These are phyloP conservation scores for Strombidium stylifer DNA, from an alignment of 73 alveolate genomes.

Conservation along the genomic window DNA sequence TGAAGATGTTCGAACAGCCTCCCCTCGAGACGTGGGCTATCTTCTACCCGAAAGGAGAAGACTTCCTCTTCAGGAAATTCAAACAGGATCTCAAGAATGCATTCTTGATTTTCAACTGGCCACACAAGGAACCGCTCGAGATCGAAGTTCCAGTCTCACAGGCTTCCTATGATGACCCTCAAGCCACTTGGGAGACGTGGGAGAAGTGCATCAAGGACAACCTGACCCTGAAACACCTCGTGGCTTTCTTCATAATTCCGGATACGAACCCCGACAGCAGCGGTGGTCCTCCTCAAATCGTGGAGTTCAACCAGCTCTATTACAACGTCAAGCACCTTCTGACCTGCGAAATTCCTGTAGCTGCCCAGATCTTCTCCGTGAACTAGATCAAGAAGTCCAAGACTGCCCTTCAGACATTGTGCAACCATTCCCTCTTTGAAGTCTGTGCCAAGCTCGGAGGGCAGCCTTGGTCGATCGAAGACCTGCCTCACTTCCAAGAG, in stretches of 20 bases:
- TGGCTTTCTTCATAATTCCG: neutral
- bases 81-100: neutral
- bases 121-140: neutral
- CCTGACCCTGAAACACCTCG: neutral
- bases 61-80: neutral
- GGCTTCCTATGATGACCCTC: too few species aligned
- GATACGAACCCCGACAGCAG: too few species aligned
- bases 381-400: neutral
- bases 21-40: neutral
- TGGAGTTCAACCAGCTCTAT: neutral
- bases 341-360: neutral
- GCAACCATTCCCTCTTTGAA: neutral
- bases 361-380: neutral
- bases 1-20: slow-evolving; percentile 7
- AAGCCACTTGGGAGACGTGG: neutral
- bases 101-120: neutral
- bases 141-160: neutral
- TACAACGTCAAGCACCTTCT: neutral
- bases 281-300: too few species aligned
- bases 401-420: neutral
- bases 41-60: neutral
- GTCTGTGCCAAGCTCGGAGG: slow-evolving; percentile 16
- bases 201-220: neutral
- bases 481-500: slow-evolving; percentile 3
- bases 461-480: slow-evolving; percentile 12